Conservation (phyloP, 805 yeast species). For the Spathaspora hagerdaliae region DNA sequence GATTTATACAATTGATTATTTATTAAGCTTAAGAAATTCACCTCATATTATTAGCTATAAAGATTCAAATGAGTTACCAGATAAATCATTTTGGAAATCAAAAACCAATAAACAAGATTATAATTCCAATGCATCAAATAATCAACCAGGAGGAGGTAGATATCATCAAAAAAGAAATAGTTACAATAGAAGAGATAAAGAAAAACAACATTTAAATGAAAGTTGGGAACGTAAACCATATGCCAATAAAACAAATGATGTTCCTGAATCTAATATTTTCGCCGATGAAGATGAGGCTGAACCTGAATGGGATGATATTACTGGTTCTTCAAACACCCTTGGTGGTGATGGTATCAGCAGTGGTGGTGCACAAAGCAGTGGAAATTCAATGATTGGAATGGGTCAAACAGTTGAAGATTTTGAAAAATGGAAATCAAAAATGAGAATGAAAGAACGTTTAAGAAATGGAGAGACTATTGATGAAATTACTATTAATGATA, state of each 20-base stretch:
- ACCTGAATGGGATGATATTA: conserved; percentile 36
- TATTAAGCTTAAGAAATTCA: conserved; percentile 29
- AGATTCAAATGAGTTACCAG: conserved; percentile 38
- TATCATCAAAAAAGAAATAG: conserved; percentile 14
- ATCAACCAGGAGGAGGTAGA: conserved; percentile 3
- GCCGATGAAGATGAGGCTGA: conserved; percentile 29
- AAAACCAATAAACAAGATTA: conserved; percentile 6
- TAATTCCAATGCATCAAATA: conserved; percentile 6
- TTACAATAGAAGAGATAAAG: conserved; percentile 12
- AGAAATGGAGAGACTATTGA: conserved; percentile 37
- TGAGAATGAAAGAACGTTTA: conserved; percentile 48
- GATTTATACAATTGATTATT: conserved; percentile 23
- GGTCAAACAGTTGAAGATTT: conserved; percentile 57
- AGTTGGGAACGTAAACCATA: conserved; percentile 28
- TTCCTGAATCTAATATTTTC: conserved; percentile 14
- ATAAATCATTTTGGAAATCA: conserved; percentile 43
- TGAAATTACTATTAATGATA: conserved; percentile 5
- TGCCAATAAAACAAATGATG: conserved; percentile 5
- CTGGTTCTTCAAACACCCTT: conserved; percentile 3
- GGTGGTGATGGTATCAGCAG: conserved; percentile 15
- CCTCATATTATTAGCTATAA: conserved; percentile 31
- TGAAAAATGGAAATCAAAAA: conserved; percentile 54
- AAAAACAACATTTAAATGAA: conserved; percentile 13
- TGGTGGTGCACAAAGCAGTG: conserved; percentile 14
- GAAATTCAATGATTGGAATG: conserved; percentile 15